phyloP scores from a whole-genome alignment of 2,329 filamentous ascomycete species.

The Clarireedia sp. region DNA sequence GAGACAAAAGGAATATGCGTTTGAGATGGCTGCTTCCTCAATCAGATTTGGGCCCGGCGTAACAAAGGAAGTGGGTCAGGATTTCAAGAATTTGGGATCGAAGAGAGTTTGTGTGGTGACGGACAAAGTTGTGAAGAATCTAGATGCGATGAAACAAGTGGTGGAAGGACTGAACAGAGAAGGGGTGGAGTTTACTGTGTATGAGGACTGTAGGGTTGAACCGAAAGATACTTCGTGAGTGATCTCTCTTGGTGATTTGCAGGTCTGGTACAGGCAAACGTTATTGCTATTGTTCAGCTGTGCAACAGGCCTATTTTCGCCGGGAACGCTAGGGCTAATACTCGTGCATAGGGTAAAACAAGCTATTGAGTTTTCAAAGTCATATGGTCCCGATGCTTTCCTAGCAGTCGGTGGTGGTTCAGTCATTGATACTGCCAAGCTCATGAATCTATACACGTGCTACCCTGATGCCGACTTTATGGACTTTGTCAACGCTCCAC shows the following conservation, averaged over 20 bases:
- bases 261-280: neutral
- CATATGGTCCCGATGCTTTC: conserved; percentile 77
- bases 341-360: conserved; percentile 59
- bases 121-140: conserved; percentile 69
- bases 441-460: conserved; percentile 93
- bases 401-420: conserved; percentile 88
- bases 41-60: conserved; percentile 91
- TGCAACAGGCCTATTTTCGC: too few species aligned
- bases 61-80: conserved; percentile 96
- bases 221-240: conserved; percentile 87
- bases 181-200: conserved; percentile 74
- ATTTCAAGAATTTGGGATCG: conserved; percentile 83
- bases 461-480: conserved; percentile 91
- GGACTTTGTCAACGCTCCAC: conserved; percentile 93
- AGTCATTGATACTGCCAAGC: conserved; percentile 95
- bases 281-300: too few species aligned
- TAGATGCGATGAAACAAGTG: conserved; percentile 86
- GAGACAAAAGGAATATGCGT: conserved; percentile 88
- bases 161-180: conserved; percentile 71
- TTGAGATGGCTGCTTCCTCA: conserved; percentile 94
- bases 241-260: neutral
- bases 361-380: conserved; percentile 79
- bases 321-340: neutral
- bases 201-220: conserved; percentile 72
- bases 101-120: conserved; percentile 89